These are phyloP conservation scores for Vanrija sp. DNA, from an alignment of 1,284 basidiomycete species.

Conservation along the genomic window DNA sequence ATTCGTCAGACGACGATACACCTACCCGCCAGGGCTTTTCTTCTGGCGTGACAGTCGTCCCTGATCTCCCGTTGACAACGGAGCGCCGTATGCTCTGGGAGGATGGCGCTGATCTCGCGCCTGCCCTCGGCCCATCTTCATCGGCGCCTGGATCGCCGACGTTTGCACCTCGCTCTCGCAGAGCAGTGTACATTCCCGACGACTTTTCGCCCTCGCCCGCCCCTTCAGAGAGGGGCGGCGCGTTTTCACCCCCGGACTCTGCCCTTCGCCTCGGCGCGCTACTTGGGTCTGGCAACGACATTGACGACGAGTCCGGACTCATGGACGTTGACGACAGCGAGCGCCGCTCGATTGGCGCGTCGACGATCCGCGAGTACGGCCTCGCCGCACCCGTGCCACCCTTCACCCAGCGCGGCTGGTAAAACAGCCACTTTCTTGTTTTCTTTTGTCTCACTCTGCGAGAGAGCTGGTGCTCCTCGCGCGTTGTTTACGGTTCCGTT, in stretches of 20 bases:
- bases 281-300: slow-evolving; percentile 24
- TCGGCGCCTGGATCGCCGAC: not conserved
- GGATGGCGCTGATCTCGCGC: not conserved
- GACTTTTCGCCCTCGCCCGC: not conserved
- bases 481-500: too few relatives aligned
- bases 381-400: slow-evolving; percentile 9
- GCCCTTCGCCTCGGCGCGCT: slow-evolving; percentile 39
- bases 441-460: not conserved
- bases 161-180: too few relatives aligned
- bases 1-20: slow-evolving; percentile 10
- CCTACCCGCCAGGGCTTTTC: slow-evolving; percentile 3
- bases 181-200: not conserved
- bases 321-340: slow-evolving; percentile 18
- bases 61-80: too few relatives aligned
- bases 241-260: slow-evolving; percentile 28
- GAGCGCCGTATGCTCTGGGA: not conserved
- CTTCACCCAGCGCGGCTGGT: slow-evolving; percentile 14
- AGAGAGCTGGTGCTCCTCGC: too few relatives aligned
- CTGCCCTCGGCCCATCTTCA: not conserved
- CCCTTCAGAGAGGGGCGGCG: slow-evolving; percentile 9
- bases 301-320: slow-evolving; percentile 2
- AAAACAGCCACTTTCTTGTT: not conserved
- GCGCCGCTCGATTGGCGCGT: slow-evolving; percentile 2
- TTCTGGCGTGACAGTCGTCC: too few relatives aligned
- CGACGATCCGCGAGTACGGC: slow-evolving; percentile 9